Conservation (phyloP, 2,329 filamentous ascomycete species). For the Colletotrichum brevisporum region DNA sequence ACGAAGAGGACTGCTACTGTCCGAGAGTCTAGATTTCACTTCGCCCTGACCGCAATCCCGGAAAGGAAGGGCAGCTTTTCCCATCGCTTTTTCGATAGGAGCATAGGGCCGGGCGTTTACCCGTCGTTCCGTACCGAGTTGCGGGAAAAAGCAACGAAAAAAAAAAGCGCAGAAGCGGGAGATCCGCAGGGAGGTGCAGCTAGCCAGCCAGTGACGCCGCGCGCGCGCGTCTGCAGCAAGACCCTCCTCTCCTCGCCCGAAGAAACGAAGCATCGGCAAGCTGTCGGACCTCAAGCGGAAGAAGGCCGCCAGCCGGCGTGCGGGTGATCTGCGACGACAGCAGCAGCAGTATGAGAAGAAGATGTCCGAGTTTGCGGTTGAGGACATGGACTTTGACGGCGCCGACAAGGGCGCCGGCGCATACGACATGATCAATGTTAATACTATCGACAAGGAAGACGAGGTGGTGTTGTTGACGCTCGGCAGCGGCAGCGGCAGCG, state of each 20-base stretch:
- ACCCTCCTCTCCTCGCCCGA: neutral
- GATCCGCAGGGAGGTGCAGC: conserved; percentile 28
- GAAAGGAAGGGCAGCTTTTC: neutral
- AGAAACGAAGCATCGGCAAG: conserved; percentile 6
- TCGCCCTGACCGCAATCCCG: neutral
- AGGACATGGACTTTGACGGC: conserved; percentile 4
- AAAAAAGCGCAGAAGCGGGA: conserved; percentile 20
- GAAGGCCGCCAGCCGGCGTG: conserved; percentile 28
- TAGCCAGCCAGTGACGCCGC: no score
- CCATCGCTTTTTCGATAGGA: neutral
- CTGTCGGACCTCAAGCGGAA: conserved; percentile 22
- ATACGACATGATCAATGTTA: neutral
- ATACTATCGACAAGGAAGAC: neutral
- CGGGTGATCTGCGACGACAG: conserved; percentile 3
- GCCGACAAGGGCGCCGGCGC: conserved; percentile 3
- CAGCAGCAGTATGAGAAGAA: conserved; percentile 4
- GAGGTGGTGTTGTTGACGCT: conserved; percentile 19
- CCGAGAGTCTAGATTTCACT: conserved; percentile 7
- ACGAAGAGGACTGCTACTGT: no score
- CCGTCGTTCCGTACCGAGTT: conserved; percentile 23
- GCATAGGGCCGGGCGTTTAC: neutral
- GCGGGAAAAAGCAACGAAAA: neutral
- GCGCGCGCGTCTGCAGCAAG: conserved; percentile 17
- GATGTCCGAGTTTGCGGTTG: conserved; percentile 1
- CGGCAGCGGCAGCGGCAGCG: conserved; percentile 7